A percentile compares a stretch with the other conserved stretches of the same genome.
Conservation (phyloP, 345 rosid genomes). For the Murraya koenigii region DNA sequence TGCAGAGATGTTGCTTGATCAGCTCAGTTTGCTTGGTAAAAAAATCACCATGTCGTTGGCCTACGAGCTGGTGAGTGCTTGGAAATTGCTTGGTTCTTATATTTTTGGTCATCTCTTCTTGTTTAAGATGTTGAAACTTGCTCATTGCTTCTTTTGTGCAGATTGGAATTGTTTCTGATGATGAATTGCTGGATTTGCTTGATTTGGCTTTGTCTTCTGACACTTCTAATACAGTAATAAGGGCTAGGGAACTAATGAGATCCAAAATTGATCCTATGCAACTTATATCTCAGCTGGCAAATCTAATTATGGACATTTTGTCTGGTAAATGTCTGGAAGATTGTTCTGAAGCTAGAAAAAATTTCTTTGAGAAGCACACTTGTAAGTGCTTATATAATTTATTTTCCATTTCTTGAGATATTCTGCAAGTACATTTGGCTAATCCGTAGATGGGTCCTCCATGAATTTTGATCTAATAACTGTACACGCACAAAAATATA, state of each 20-base stretch:
- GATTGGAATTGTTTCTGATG: constrained; percentile 95
- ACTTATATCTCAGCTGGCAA: constrained; percentile 88
- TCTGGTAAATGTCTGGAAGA: constrained; percentile 64
- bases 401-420: neutral
- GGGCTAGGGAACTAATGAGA: constrained; percentile 91
- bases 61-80: constrained; percentile 77
- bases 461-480: neutral
- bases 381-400: constrained; percentile 27
- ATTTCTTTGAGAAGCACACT: constrained; percentile 52
- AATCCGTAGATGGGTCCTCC: neutral
- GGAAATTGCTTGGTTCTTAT: constrained; percentile 3
- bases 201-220: constrained; percentile 91
- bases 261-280: constrained; percentile 96
- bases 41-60: constrained; percentile 70
- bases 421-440: neutral
- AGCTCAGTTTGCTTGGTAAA: constrained; percentile 86
- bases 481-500: neutral
- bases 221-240: constrained; percentile 86
- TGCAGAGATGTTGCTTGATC: constrained; percentile 97
- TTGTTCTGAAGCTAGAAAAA: constrained; percentile 56
- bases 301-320: constrained; percentile 86
- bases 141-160: constrained; percentile 28
- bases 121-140: constrained; percentile 1
- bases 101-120: neutral
- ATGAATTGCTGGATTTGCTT: constrained; percentile 86